Conservation (phyloP, 208 protist genomes). For the Polymyxa betae region DNA sequence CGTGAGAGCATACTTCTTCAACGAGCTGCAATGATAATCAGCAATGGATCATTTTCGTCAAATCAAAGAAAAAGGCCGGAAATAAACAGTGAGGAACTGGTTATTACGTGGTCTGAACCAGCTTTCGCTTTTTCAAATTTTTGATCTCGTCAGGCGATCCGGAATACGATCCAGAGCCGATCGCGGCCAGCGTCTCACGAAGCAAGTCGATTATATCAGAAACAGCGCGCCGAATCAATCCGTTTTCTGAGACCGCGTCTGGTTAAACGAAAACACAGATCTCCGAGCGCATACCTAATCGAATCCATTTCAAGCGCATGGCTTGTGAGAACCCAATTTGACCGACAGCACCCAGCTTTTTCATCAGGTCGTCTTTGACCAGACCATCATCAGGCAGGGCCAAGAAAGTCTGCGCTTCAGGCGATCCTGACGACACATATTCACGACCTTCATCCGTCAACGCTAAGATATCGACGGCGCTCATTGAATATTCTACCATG, state of each 20-base stretch:
- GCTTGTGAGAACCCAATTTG: conserved; percentile 3
- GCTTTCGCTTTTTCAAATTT: conserved; percentile 39
- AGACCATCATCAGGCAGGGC: neutral
- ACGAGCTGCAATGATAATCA: neutral
- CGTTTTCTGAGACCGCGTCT: neutral
- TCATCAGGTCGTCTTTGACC: neutral
- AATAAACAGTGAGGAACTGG: neutral
- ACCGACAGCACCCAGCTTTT: neutral
- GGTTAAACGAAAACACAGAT: neutral
- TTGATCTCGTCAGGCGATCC: neutral
- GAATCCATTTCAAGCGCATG: conserved; percentile 24
- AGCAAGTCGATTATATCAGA: neutral
- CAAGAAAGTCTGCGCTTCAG: conserved; percentile 42
- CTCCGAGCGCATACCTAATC: neutral
- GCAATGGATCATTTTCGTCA: neutral
- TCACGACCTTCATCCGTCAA: conserved; percentile 52
- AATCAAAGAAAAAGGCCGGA: too few species aligned
- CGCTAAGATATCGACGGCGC: neutral
- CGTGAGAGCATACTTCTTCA: neutral
- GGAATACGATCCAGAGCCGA: conserved; percentile 6
- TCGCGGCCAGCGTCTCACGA: neutral
- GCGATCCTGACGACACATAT: conserved; percentile 49
- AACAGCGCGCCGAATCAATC: neutral
- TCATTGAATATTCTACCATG: neutral
- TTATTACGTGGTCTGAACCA: conserved; percentile 28